phyloP scores from a whole-genome alignment of 2,329 filamentous ascomycete genomes.

The Ustulina deusta region DNA sequence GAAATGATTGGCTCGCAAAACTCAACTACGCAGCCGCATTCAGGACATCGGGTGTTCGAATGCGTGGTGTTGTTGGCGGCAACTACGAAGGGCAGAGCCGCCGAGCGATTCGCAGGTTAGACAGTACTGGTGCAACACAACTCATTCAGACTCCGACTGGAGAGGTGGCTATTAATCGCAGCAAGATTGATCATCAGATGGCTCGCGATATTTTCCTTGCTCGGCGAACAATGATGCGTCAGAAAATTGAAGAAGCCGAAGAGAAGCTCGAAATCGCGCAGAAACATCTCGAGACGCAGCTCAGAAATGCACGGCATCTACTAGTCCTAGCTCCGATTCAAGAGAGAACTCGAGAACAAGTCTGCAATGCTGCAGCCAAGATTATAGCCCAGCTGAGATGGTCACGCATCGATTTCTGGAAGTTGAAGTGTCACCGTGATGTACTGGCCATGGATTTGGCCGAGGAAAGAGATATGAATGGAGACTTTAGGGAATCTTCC shows the following conservation, averaged over 20 bases:
- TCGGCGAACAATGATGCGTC: conserved; percentile 82
- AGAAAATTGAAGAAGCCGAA: conserved; percentile 86
- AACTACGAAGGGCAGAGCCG: conserved; percentile 85
- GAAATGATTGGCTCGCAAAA: conserved; percentile 97
- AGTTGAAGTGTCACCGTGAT: conserved; percentile 88
- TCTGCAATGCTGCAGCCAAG: conserved; percentile 85
- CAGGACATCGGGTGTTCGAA: conserved; percentile 88
- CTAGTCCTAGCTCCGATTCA: conserved; percentile 91
- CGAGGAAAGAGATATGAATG: conserved; percentile 71
- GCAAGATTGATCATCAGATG: conserved; percentile 82
- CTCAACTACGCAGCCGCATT: conserved; percentile 97
- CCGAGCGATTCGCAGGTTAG: conserved; percentile 77
- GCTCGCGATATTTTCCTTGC: conserved; percentile 87
- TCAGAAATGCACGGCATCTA: conserved; percentile 91
- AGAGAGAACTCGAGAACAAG: conserved; percentile 86
- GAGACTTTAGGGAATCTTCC: conserved; percentile 47
- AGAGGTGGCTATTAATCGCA: conserved; percentile 78
- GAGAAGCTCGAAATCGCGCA: conserved; percentile 79
- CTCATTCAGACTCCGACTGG: conserved; percentile 77
- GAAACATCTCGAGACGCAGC: conserved; percentile 82
- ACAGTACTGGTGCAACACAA: conserved; percentile 70
- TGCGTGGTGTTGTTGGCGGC: conserved; percentile 86
- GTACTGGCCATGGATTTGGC: conserved; percentile 87
- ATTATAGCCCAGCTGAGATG: conserved; percentile 92
- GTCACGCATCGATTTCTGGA: conserved; percentile 95